phyloP scores from a whole-genome alignment of 192 early-diverging fungal species.

The Podila horticola region DNA sequence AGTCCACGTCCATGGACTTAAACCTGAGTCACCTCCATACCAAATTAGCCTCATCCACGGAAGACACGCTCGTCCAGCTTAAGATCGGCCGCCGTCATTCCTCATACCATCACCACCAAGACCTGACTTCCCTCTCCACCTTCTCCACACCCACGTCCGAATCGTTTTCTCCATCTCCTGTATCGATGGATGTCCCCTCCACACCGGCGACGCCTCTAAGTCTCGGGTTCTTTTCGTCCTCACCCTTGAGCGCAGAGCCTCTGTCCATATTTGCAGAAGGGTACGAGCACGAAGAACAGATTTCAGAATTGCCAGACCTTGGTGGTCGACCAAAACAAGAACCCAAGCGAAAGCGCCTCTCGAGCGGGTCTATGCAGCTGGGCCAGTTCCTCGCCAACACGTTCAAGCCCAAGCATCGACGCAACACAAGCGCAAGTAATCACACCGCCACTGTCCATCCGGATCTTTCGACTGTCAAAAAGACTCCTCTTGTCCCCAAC shows the following conservation, averaged over 20 bases:
- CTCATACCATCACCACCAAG: background rate
- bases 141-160: background rate
- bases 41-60: background rate
- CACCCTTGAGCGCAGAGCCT: too few relatives aligned
- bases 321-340: background rate
- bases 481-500: background rate
- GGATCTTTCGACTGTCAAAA: background rate
- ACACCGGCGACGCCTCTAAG: too few relatives aligned
- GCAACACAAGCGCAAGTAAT: background rate
- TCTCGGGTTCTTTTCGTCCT: too few relatives aligned
- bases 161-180: background rate
- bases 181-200: too few relatives aligned
- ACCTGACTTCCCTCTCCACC: background rate
- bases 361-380: background rate
- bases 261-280: too few relatives aligned
- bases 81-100: background rate
- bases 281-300: background rate
- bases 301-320: background rate
- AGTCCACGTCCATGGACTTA: too few relatives aligned
- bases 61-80: background rate
- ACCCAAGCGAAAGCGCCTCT: slow-evolving; percentile 1
- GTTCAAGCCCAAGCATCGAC: background rate
- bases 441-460: background rate
- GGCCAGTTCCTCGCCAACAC: background rate
- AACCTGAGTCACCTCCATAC: too few relatives aligned